Percentiles rank a stretch among this genome's conserved stretches.
Evolutionary conservation across 805 yeast species (phyloP).

Genomic region (Yarrowia yakushimensis): DNA sequence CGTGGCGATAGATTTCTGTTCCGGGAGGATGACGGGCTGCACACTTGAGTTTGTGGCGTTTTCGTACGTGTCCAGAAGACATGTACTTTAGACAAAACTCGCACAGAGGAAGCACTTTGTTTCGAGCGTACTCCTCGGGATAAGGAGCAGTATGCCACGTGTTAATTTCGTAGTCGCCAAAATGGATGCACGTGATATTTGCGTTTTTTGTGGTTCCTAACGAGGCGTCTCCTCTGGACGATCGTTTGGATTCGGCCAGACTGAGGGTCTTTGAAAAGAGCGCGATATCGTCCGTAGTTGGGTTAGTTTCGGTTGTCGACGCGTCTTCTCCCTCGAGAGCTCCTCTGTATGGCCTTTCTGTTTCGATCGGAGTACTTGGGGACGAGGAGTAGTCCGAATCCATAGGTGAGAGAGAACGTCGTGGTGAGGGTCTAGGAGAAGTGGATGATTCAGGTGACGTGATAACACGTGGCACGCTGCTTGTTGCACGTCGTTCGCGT

Average conservation of each 20-base stretch:
- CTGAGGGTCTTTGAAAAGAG: conserved; percentile 43
- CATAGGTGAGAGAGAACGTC: neutral
- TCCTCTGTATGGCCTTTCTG: conserved; percentile 65
- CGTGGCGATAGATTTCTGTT: conserved; percentile 79
- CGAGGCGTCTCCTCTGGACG: conserved; percentile 31
- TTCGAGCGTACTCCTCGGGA: conserved; percentile 75
- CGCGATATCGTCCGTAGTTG: conserved; percentile 50
- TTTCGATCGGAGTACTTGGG: conserved; percentile 2
- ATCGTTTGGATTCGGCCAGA: conserved; percentile 17
- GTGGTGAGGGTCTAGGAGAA: neutral
- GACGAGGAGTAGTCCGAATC: neutral
- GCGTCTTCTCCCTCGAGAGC: conserved; percentile 57
- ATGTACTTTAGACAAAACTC: conserved; percentile 80
- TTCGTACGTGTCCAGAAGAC: conserved; percentile 60
- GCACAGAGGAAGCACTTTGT: conserved; percentile 66
- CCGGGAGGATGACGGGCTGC: conserved; percentile 78
- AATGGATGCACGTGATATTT: conserved; percentile 60
- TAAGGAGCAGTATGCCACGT: conserved; percentile 94
- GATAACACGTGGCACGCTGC: neutral
- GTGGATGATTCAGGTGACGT: neutral
- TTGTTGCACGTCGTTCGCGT: neutral
- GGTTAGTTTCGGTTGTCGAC: conserved; percentile 58
- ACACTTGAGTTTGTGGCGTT: conserved; percentile 76
- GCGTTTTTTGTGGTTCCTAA: conserved; percentile 32
- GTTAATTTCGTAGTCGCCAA: conserved; percentile 69